A percentile compares a stretch with the other conserved stretches of the same genome.
phyloP scores from a whole-genome alignment of 352 stramenopile genomes.

The Phytophthora pistaciae region DNA sequence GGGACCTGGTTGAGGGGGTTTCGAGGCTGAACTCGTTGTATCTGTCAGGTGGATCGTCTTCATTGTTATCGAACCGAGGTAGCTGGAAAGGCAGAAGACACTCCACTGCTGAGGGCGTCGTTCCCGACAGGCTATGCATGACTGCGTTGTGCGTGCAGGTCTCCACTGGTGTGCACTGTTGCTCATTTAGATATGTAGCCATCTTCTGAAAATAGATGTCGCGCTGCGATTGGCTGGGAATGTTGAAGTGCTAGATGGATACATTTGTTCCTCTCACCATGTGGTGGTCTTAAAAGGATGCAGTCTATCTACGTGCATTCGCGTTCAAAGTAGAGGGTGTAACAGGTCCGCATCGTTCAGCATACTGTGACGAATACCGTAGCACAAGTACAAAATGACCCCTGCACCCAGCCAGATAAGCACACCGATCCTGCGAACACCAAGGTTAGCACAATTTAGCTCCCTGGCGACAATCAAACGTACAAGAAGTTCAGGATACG shows the following conservation, averaged over 20 bases:
- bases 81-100: conserved; percentile 35
- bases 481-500: conserved; percentile 4
- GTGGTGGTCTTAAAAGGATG: conserved; percentile 2
- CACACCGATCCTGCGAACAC: conserved; percentile 66
- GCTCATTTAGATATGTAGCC: not conserved
- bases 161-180: not conserved
- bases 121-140: conserved; percentile 1
- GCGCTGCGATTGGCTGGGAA: conserved; percentile 20
- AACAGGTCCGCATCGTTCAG: conserved; percentile 42
- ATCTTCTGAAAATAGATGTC: conserved; percentile 28
- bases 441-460: conserved; percentile 13
- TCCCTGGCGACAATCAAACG: not conserved
- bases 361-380: conserved; percentile 82
- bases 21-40: conserved; percentile 13
- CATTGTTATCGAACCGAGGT: conserved; percentile 3
- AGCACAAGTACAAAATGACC: conserved; percentile 76
- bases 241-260: conserved; percentile 28
- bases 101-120: conserved; percentile 14
- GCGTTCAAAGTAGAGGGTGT: conserved; percentile 38
- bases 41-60: conserved; percentile 7
- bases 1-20: conserved; percentile 4
- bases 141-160: not conserved
- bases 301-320: conserved; percentile 8
- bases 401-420: conserved; percentile 74
- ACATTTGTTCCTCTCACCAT: conserved; percentile 14